Evolutionary conservation across 176 grass and related monocot species (phyloP), one percentile per base, ranked within the genome.

Genomic region (Eremochloa ophiuroides): DNA sequence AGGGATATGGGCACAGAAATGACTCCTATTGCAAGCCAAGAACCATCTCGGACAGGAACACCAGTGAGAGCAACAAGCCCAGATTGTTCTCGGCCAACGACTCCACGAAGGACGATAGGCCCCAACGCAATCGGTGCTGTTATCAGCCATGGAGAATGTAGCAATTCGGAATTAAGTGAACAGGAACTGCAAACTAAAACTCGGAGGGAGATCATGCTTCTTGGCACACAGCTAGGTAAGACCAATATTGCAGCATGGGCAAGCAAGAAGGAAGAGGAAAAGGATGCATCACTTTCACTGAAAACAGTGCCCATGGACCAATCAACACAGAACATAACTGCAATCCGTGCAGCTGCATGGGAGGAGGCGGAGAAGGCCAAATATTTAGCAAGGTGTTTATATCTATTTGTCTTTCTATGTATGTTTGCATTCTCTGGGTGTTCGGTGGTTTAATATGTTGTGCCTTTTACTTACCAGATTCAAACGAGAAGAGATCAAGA

Each of bases 1-100:
- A 92, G 96, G 69, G 96, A 95, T 51, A 95, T 99, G 96, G 96
- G 96, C 22, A 99, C 96, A 33, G 96, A 99, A 76, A 99, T 99
- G 96, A 99, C 96, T 50, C 96, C 96, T 7, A 91, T 99, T 83
- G 93, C 93, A 26, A 99, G 96, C 73, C 91, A 99, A 64, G 96
- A 99, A 55, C 96, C 93, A 71, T 99, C 96, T 44, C 84, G 93
- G 14, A 95, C 96, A 66, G 93, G 93, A 82, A 99, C 93, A 65
- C 96, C 96, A 0, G 79, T 93, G 35, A 83, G 89, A 74, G 90
- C 91, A 31, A 91, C 96, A 14, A 99, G 96, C 64, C 93, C 96
- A 18, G 83, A 93, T 65, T 91, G 87, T 37, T 95, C 93, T 38
- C 73, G 33, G 17, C 82, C 93, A 85, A 87, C 93, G 61, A 99